A percentile compares a stretch with the other conserved stretches of the same genome.
These are phyloP conservation scores for Monilinia aucupariae DNA, from an alignment of 2,329 filamentous ascomycete species.

Conservation along the genomic window DNA sequence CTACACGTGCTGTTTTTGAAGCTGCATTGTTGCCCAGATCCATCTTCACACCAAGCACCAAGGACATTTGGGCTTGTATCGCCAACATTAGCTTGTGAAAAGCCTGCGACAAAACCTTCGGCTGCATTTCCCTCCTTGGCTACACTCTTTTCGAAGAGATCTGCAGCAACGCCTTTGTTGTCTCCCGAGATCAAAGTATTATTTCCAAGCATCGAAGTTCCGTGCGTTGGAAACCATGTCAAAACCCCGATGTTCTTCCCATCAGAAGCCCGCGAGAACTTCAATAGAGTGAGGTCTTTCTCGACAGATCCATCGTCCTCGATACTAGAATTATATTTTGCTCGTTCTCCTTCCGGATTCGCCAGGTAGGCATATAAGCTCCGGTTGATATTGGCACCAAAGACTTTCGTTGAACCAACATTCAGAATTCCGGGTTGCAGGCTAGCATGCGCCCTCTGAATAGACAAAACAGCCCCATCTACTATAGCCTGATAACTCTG, in stretches of 20 bases:
- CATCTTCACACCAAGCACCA: constrained; percentile 86
- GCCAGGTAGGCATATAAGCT: constrained; percentile 83
- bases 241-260: constrained; percentile 73
- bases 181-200: constrained; percentile 90
- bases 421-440: constrained; percentile 62
- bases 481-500: constrained; percentile 89
- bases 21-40: constrained; percentile 63
- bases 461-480: constrained; percentile 75
- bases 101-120: constrained; percentile 76
- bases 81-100: constrained; percentile 86
- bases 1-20: constrained; percentile 80
- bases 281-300: constrained; percentile 73
- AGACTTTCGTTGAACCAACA: constrained; percentile 62
- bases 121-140: constrained; percentile 49
- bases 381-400: constrained; percentile 79
- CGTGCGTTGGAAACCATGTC: constrained; percentile 90
- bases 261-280: constrained; percentile 69
- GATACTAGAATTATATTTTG: constrained; percentile 52
- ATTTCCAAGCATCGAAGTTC: constrained; percentile 84
- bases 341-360: constrained; percentile 73
- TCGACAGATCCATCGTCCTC: constrained; percentile 56
- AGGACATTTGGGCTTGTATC: constrained; percentile 86
- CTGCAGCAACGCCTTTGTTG: constrained; percentile 91
- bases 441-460: constrained; percentile 71
- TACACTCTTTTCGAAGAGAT: constrained; percentile 71